Base-by-base conservation (phyloP, 2,329 filamentous ascomycete species). In the Xylaria sp. region DNA sequence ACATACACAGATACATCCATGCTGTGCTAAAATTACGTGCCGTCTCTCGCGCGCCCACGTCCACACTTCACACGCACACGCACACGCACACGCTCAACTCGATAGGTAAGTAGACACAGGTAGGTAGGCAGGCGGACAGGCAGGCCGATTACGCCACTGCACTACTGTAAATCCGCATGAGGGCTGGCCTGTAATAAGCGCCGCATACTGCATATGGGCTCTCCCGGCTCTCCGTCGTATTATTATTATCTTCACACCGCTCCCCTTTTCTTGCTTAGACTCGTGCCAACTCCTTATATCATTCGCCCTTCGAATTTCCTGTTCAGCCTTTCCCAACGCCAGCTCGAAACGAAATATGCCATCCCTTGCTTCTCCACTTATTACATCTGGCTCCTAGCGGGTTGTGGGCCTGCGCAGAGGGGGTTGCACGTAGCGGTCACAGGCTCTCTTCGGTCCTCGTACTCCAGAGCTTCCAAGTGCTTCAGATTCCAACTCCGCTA, bases 61-160 rank as follows among this genome's bases (percentile, higher is more conserved):
- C 55, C 55, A 54, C 19, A 56, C 48, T 52, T 56, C 19, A 39
- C 42, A 50, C 55, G 52, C 47, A 44, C 44, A 47, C 42, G 51
- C n/a, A n/a, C n/a, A n/a, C n/a, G n/a, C n/a, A n/a, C n/a, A 47
- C 45, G 49, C 22, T 50, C 45, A 7, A 34, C 11, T 58, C 55
- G 55, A 60, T 60, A 44, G 50, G 52, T 51, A 49, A 58, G 42
- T 47, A 41, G 50, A n/a, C n/a, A n/a, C n/a, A n/a, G 29, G 29
- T 11, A 59, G 50, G 52, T 55, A 61, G 41, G 52, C 54, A 59
- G 58, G 52, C 56, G 59, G 58, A 55, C 48, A 53, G 58, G 22
- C 34, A 53, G 52, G 48, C 55, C 50, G 58, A 52, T 56, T 62
- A 57, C 57, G 63, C 63, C 63, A 66, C 55, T 62, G 52, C 55